Evolutionary conservation across 1,284 basidiomycete species (phyloP), one percentile per base, ranked within the genome.

Genomic region (Paramarasmius palmivorus): DNA sequence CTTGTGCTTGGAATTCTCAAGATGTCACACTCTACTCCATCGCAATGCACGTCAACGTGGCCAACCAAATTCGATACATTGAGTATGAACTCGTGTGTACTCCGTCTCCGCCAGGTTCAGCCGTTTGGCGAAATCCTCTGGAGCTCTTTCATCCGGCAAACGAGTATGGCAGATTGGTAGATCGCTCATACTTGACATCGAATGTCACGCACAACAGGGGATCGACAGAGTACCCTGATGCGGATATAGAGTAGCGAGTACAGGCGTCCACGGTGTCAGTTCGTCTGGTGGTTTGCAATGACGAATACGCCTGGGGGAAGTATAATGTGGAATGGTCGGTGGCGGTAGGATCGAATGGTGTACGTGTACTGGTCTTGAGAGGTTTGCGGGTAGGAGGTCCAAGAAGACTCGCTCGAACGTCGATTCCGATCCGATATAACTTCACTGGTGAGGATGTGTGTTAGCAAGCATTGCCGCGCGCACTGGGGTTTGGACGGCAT

Each of bases 281-380:
- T 99, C 95, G 70, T 99, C 95, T 0, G 95, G 68, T 99, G 95
- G 70, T 98, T 98, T 9, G 92, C 95, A 45, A 99, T 90, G 49
- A 98, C 71, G 71, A 97, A 98, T 1, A 78, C 72, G 0, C 78
- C 83, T 2, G 68, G 68, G 8, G 62, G 65, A 49, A 65, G 55
- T 66, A 69, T 10, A 17, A 19, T 62, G 53, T 71, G 63, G 53
- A 65, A 67, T 14, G n/a, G 12, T 49, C 39, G 19, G 7, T 54
- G 48, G 34, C 47, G 6, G 80, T 81, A 12, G 90, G 88, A 59
- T 92, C 79, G 58, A 93, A 78, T 0, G 87, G 57, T 81, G 73
- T 17, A 92, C 82, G 35, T 81, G 76, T 0, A 95, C 8, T 72
- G 72, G 0, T 70, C 64, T 63, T 79, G 84, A 0, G 91, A 90